Evolutionary conservation across 2,329 filamentous ascomycete genomes (phyloP).

Genomic region (Colletotrichum spaethianum): DNA sequence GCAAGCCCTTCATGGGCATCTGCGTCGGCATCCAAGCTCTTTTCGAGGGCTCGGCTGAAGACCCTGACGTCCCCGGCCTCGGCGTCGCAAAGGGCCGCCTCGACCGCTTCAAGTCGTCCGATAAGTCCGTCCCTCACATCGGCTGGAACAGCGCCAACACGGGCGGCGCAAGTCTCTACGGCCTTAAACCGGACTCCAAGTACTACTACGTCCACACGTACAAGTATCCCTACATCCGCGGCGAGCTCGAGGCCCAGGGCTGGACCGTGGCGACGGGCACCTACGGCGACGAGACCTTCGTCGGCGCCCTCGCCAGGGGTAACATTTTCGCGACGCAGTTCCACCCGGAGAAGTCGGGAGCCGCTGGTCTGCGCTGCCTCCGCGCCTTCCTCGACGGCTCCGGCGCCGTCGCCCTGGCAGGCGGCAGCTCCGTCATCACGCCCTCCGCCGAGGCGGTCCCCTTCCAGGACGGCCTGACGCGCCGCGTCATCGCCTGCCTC

Average conservation of each 20-base stretch:
- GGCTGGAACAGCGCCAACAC: constrained; percentile 95
- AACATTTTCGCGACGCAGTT: constrained; percentile 96
- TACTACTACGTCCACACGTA: constrained; percentile 99
- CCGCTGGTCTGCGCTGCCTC: constrained; percentile 86
- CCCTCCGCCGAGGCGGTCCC: constrained; percentile 38
- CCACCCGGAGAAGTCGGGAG: constrained; percentile 97
- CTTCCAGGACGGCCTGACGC: constrained; percentile 80
- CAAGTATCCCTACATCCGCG: constrained; percentile 81
- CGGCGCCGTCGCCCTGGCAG: constrained; percentile 65
- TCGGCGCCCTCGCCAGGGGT: constrained; percentile 88
- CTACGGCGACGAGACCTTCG: constrained; percentile 91
- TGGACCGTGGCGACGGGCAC: constrained; percentile 94
- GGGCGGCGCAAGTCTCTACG: constrained; percentile 74
- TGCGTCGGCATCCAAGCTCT: constrained; percentile 95
- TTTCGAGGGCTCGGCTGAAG: constrained; percentile 88
- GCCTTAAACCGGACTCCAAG: constrained; percentile 84
- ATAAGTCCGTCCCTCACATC: constrained; percentile 97
- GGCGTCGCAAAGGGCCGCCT: constrained; percentile 80
- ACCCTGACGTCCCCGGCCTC: constrained; percentile 79
- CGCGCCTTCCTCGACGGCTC: constrained; percentile 88
- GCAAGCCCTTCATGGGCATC: constrained; percentile 99
- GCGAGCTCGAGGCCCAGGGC: constrained; percentile 82
- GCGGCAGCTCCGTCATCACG: constrained; percentile 33
- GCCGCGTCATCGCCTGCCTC: constrained; percentile 93
- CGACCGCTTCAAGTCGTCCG: constrained; percentile 80